A percentile compares a stretch with the other conserved stretches of the same genome.
Conservation (phyloP, 768 basidiomycete genomes). For the Tylopilus intermedius region DNA sequence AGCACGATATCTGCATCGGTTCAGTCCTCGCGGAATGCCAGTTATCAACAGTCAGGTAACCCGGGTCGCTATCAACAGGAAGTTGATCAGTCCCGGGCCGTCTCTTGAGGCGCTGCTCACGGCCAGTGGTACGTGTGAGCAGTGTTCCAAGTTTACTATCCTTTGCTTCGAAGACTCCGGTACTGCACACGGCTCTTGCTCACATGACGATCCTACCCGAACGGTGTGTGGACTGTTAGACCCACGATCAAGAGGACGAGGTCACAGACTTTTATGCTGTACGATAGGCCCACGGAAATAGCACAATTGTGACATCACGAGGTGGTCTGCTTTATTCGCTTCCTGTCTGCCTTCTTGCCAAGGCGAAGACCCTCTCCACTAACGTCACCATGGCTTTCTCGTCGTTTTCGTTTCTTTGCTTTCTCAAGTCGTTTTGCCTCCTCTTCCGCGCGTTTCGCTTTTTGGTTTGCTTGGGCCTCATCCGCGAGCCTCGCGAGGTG, state of each 20-base stretch:
- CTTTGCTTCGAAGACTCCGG: neutral
- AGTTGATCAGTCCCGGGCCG: neutral
- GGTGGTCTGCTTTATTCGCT: slow-evolving; percentile 10
- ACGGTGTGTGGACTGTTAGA: neutral
- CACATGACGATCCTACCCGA: slow-evolving; percentile 1
- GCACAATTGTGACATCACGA: slow-evolving; percentile 5
- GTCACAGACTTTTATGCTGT: neutral
- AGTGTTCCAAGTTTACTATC: slow-evolving; percentile 1
- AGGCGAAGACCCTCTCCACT: slow-evolving; percentile 5
- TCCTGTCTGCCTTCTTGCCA: slow-evolving; percentile 11
- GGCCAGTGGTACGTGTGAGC: neutral
- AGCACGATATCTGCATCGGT: neutral
- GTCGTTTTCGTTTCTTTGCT: slow-evolving; percentile 29
- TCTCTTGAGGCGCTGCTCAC: neutral
- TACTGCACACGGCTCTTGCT: neutral
- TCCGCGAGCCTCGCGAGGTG: slow-evolving; percentile 30
- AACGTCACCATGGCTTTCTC: slow-evolving; percentile 14
- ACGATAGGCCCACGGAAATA: neutral
- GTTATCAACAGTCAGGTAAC: neutral
- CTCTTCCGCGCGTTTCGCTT: slow-evolving; percentile 24
- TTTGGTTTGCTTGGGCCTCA: slow-evolving; percentile 23
- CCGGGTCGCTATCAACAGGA: neutral
- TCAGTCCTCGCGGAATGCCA: neutral
- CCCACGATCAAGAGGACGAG: neutral
- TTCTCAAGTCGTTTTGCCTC: slow-evolving; percentile 26